phyloP scores from a whole-genome alignment of 106 monocot genomes.

The Narthecium ossifragum region DNA sequence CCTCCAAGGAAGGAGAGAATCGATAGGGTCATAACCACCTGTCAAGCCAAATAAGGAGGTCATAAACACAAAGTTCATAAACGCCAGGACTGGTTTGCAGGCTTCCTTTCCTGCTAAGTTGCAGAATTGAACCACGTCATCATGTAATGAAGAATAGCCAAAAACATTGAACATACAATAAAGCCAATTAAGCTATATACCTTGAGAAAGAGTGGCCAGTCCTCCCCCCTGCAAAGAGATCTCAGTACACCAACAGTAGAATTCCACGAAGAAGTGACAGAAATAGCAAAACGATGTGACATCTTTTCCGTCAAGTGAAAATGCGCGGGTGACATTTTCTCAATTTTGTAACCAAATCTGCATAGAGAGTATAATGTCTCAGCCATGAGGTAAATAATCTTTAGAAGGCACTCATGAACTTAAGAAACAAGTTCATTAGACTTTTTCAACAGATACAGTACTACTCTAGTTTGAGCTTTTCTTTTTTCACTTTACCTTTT shows the following conservation, averaged over 20 bases:
- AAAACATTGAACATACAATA: not conserved
- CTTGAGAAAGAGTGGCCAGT: slow-evolving; percentile 70
- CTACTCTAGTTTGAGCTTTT: too few species aligned
- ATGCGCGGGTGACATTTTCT: slow-evolving; percentile 65
- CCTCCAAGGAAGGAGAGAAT: slow-evolving; percentile 43
- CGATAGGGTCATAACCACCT: slow-evolving; percentile 33
- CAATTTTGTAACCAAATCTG: slow-evolving; percentile 74
- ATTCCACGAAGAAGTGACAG: slow-evolving; percentile 70
- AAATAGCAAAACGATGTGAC: slow-evolving; percentile 41
- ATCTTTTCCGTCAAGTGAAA: slow-evolving; percentile 62
- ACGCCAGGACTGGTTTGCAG: not conserved
- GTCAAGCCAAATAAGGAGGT: too few species aligned
- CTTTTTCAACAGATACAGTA: not conserved
- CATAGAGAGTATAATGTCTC: slow-evolving; percentile 1
- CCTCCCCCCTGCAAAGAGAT: slow-evolving; percentile 86
- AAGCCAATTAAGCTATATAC: slow-evolving; percentile 8
- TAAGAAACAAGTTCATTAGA: not conserved
- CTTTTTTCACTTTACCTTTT: too few species aligned
- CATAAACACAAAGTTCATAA: not conserved
- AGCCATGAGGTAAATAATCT: not conserved
- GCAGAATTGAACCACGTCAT: not conserved
- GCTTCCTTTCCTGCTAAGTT: too few species aligned
- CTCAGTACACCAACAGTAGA: slow-evolving; percentile 43
- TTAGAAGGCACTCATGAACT: not conserved
- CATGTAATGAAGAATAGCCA: not conserved